Percentiles rank a stretch among this genome's conserved stretches.
Conservation (phyloP, 2,329 filamentous ascomycete species). For the Blastomyces percursus region DNA sequence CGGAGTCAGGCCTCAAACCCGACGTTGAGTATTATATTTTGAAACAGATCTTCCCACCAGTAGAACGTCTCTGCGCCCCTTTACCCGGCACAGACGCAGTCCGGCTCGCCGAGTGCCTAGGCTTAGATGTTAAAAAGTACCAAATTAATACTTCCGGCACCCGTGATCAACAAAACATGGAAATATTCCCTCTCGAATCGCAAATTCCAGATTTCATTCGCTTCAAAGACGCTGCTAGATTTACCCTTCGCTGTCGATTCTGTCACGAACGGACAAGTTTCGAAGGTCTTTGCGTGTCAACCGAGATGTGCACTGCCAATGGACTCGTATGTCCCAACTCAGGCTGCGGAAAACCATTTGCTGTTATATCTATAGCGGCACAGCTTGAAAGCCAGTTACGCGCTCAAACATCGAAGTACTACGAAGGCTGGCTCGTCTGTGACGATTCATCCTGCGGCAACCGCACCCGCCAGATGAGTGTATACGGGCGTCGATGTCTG, state of each 20-base stretch:
- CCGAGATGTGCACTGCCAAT: conserved; percentile 54
- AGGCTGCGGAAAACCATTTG: conserved; percentile 54
- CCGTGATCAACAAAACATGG: conserved; percentile 45
- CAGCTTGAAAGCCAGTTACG: conserved; percentile 82
- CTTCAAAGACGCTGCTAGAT: conserved; percentile 67
- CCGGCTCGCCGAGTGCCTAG: conserved; percentile 83
- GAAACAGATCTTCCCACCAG: conserved; percentile 96
- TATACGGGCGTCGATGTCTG: conserved; percentile 82
- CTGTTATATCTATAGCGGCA: conserved; percentile 64
- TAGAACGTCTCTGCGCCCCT: conserved; percentile 93
- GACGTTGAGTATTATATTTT: conserved; percentile 97
- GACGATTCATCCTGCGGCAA: conserved; percentile 79
- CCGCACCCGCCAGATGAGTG: conserved; percentile 81
- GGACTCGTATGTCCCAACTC: conserved; percentile 60
- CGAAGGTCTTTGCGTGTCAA: conserved; percentile 56
- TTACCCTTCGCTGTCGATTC: conserved; percentile 66
- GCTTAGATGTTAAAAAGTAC: conserved; percentile 82
- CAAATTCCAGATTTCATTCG: conserved; percentile 87
- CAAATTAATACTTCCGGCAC: conserved; percentile 52
- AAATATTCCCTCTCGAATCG: conserved; percentile 84
- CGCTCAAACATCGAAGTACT: conserved; percentile 68
- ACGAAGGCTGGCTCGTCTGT: conserved; percentile 83
- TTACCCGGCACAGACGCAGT: conserved; percentile 86
- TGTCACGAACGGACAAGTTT: conserved; percentile 66
- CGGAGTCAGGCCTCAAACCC: conserved; percentile 62